phyloP scores from a whole-genome alignment of 306 rosid species.

The Inga laurina region DNA sequence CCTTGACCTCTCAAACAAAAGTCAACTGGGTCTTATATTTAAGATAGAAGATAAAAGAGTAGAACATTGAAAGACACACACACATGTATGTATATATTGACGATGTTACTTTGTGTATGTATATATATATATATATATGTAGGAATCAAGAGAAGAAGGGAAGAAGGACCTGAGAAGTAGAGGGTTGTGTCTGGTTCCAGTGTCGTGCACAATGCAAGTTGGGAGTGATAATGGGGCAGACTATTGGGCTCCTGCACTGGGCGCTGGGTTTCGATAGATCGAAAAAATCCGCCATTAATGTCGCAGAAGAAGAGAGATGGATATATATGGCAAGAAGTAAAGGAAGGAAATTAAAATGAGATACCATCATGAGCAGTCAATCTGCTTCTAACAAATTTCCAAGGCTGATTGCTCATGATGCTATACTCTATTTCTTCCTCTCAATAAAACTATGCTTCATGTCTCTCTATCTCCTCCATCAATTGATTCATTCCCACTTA shows the following conservation, averaged over 20 bases:
- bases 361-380: constrained; percentile 99
- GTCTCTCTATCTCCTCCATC: neutral
- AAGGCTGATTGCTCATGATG: constrained; percentile 99
- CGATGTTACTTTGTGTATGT: neutral
- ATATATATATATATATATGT: neutral
- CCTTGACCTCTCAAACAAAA: too few species aligned
- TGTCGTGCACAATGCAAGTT: constrained; percentile 91
- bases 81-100: neutral
- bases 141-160: constrained; percentile 64
- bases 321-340: neutral
- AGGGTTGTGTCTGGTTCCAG: constrained; percentile 96
- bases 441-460: neutral
- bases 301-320: neutral
- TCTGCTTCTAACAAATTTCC: constrained; percentile 61
- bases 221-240: constrained; percentile 98
- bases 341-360: constrained; percentile 53
- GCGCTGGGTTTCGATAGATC: constrained; percentile 70
- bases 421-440: constrained; percentile 61
- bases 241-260: constrained; percentile 94
- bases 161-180: constrained; percentile 89
- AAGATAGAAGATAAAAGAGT: too few species aligned
- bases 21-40: too few species aligned
- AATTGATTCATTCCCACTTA: neutral
- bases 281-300: neutral
- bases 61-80: too few species aligned